Evolutionary conservation across 768 basidiomycete species (phyloP).

Genomic region (Mycena leptocephala): DNA sequence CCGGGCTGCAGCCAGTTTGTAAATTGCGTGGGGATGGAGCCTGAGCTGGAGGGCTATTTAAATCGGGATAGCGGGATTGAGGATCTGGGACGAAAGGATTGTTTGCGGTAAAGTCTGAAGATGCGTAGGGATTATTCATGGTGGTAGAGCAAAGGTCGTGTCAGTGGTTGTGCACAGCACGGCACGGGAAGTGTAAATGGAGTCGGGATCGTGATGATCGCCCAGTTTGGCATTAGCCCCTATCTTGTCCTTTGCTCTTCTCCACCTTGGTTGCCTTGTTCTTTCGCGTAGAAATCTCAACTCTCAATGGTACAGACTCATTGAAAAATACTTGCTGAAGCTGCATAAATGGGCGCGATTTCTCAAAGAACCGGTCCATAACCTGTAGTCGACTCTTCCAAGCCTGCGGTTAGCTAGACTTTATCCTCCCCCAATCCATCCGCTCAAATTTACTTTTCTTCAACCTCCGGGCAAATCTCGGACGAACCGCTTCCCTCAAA

Average conservation of each 20-base stretch:
- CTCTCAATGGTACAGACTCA: no score
- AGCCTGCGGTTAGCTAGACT: no score
- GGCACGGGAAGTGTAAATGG: neutral
- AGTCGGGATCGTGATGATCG: neutral
- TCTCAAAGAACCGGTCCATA: no score
- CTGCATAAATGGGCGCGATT: no score
- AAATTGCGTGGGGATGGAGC: conserved; percentile 50
- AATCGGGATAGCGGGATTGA: conserved; percentile 76
- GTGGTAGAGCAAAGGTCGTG: neutral
- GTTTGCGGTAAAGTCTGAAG: conserved; percentile 62
- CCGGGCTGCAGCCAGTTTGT: conserved; percentile 54
- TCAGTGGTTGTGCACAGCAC: neutral
- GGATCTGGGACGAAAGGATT: conserved; percentile 78
- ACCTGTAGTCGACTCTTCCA: no score
- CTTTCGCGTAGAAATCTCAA: no score
- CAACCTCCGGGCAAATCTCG: neutral
- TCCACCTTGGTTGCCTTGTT: no score
- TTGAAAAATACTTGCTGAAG: no score
- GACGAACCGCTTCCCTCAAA: neutral
- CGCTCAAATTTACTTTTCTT: neutral
- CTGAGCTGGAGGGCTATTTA: conserved; percentile 53
- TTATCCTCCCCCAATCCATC: neutral
- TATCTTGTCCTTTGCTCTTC: neutral
- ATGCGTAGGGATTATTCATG: conserved; percentile 54
- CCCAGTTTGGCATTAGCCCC: neutral